Base-by-base conservation (phyloP, 129 eudicot species). In the Helianthus tuberosus region DNA sequence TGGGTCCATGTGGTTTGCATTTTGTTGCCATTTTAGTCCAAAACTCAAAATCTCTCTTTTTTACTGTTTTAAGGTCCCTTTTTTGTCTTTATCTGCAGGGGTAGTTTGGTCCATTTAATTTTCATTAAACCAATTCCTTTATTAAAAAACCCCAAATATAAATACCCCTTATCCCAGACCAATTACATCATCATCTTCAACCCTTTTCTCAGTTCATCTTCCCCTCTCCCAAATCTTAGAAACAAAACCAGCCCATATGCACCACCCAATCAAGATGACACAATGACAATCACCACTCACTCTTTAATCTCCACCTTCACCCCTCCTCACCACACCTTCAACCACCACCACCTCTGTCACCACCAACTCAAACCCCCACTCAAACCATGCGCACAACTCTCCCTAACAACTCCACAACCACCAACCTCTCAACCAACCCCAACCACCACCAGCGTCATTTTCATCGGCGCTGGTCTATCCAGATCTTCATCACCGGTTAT, bases 391-490 rank as follows among this genome's bases (percentile, higher is more conserved):
- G 47, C 89, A 25, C 84, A 68, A 17, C 13, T 73, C 66, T 80
- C 90, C 63, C 35, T 79, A 29, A 80, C 79, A 60, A 46, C 91
- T 8, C 86, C 89, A 17, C 81, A 86, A 17, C 54, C 81, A 3
- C 74, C 50, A 49, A 25, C 89, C 43, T 20, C 76, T 9, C 81
- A 69, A 15, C 51, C 64, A 7, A 59, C 51, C 12, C 66, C 14
- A 49, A 68, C 57, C 6, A 80, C 75, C 11, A 86, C 90, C 60
- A 80, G 84, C 55, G 94, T 84, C 49, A 80, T 95, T 17, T 54
- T 95, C 43, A 55, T 95, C 80, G 99, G 99, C 70, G 96, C 94
- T 29, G 99, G 99, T 11, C 89, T 95, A 29, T 95, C 85, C 97
- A 91, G 25, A 94, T 94, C 79, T 91, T 94, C 88, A 88, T 94